Percentiles rank a stretch among this genome's conserved stretches.
phyloP scores from a whole-genome alignment of 768 basidiomycete species.

The Tephrocybe sp. region DNA sequence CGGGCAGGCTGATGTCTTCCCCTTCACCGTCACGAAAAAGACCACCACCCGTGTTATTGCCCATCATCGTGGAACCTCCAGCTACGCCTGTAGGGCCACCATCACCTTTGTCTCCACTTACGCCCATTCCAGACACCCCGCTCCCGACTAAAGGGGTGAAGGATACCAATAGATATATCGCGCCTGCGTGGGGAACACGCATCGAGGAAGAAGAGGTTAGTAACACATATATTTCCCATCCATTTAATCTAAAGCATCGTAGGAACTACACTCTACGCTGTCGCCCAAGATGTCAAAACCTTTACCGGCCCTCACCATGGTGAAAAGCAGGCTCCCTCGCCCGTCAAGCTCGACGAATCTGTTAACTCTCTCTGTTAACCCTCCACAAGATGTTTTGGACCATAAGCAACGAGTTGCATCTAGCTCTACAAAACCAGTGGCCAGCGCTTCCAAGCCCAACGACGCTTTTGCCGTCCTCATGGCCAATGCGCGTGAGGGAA shows the following conservation, averaged over 20 bases:
- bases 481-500: slow-evolving; percentile 22
- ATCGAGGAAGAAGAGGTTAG: slow-evolving; percentile 23
- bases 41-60: not conserved
- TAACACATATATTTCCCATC: not conserved
- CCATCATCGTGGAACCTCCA: slow-evolving; percentile 15
- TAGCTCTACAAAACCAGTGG: slow-evolving; percentile 8
- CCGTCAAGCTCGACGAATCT: slow-evolving; percentile 19
- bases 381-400: slow-evolving; percentile 1
- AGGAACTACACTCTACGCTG: not conserved
- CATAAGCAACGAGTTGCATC: not conserved
- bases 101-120: slow-evolving; percentile 41
- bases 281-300: slow-evolving; percentile 12
- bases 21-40: not conserved
- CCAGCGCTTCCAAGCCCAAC: slow-evolving; percentile 9
- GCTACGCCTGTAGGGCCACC: slow-evolving; percentile 20
- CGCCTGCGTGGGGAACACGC: slow-evolving; percentile 23
- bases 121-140: slow-evolving; percentile 52
- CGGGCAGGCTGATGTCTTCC: not conserved
- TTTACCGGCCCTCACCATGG: slow-evolving; percentile 11
- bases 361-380: not conserved
- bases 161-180: slow-evolving; percentile 20
- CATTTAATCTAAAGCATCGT: not conserved
- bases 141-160: slow-evolving; percentile 18
- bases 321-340: slow-evolving; percentile 33
- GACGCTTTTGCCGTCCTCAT: slow-evolving; percentile 36